phyloP scores from a whole-genome alignment of 1,284 basidiomycete genomes.

The Apiotrichum laibachii region DNA sequence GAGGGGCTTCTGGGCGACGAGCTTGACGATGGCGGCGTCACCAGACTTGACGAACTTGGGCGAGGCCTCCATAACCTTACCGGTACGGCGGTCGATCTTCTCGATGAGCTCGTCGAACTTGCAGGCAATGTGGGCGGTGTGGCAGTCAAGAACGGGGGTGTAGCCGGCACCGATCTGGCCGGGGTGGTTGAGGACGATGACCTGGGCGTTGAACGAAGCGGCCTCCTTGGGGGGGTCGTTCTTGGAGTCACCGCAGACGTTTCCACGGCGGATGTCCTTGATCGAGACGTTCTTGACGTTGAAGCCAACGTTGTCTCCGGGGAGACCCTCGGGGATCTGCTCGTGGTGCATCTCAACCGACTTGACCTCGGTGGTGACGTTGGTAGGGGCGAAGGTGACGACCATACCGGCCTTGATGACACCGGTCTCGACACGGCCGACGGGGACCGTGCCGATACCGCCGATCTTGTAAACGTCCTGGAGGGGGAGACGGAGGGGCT shows the following conservation, averaged over 20 bases:
- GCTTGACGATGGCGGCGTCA: slow-evolving; percentile 93
- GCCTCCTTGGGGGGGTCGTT: slow-evolving; percentile 99
- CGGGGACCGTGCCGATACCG: slow-evolving; percentile 99
- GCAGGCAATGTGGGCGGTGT: slow-evolving; percentile 99
- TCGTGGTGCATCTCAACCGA: slow-evolving; percentile 99
- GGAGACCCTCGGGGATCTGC: slow-evolving; percentile 89
- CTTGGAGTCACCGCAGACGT: slow-evolving; percentile 99
- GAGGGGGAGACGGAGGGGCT: slow-evolving; percentile 99
- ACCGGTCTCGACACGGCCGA: slow-evolving; percentile 99
- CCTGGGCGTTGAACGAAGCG: slow-evolving; percentile 99
- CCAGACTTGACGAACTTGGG: slow-evolving; percentile 99
- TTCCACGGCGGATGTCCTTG: slow-evolving; percentile 99
- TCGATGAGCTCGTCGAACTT: slow-evolving; percentile 96
- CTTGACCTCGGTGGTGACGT: slow-evolving; percentile 78
- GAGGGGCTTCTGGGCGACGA: slow-evolving; percentile 59
- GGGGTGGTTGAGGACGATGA: slow-evolving; percentile 99
- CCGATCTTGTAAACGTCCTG: slow-evolving; percentile 99
- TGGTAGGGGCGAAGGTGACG: slow-evolving; percentile 83
- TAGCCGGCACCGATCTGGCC: slow-evolving; percentile 87
- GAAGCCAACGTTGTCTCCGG: slow-evolving; percentile 91
- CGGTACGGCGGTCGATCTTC: slow-evolving; percentile 99
- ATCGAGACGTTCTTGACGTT: slow-evolving; percentile 93
- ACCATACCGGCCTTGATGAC: slow-evolving; percentile 99
- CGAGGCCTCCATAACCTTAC: slow-evolving; percentile 58
- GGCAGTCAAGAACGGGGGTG: slow-evolving; percentile 98